Evolutionary conservation across 2,329 filamentous ascomycete genomes (phyloP).

Genomic region (Mycosphaerella arachidis): DNA sequence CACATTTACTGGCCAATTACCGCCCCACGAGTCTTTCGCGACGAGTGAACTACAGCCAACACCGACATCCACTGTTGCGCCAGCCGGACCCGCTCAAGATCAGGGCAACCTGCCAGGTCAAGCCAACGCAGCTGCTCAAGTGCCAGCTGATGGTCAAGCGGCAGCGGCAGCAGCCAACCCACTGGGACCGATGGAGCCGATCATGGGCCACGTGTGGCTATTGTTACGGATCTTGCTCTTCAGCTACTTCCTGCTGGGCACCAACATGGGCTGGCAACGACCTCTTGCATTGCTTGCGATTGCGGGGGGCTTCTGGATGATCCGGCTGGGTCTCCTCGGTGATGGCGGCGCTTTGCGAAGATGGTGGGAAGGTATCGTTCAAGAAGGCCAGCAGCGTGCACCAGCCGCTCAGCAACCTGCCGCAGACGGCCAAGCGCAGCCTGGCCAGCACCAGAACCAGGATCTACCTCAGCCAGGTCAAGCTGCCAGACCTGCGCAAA

Average conservation of each 20-base stretch:
- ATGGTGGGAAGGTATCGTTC: constrained; percentile 45
- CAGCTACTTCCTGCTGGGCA: constrained; percentile 53
- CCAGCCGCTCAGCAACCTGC: not conserved
- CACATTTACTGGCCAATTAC: constrained; percentile 23
- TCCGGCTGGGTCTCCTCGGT: constrained; percentile 40
- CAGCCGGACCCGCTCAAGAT: not conserved
- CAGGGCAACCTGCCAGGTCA: constrained; percentile 7
- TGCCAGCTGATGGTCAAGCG: constrained; percentile 14
- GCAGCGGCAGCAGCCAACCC: constrained; percentile 12
- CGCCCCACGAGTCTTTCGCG: not conserved
- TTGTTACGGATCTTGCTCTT: constrained; percentile 56
- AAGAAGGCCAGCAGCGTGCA: constrained; percentile 20
- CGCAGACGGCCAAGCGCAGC: not conserved
- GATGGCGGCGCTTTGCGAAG: constrained; percentile 35
- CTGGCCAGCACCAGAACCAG: constrained; percentile 7
- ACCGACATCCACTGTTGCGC: constrained; percentile 11
- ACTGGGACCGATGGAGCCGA: constrained; percentile 28
- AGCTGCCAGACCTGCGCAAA: constrained; percentile 18
- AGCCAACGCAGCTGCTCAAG: constrained; percentile 18
- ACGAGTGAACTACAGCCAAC: constrained; percentile 11
- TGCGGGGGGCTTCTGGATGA: constrained; percentile 39
- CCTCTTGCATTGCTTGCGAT: constrained; percentile 40
- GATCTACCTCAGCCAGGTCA: constrained; percentile 9
- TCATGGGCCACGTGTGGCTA: constrained; percentile 50
- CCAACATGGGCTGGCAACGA: constrained; percentile 42